A percentile compares a stretch with the other conserved stretches of the same genome.
phyloP scores from a whole-genome alignment of 106 monocot genomes.

The Dendrobium huoshanense region DNA sequence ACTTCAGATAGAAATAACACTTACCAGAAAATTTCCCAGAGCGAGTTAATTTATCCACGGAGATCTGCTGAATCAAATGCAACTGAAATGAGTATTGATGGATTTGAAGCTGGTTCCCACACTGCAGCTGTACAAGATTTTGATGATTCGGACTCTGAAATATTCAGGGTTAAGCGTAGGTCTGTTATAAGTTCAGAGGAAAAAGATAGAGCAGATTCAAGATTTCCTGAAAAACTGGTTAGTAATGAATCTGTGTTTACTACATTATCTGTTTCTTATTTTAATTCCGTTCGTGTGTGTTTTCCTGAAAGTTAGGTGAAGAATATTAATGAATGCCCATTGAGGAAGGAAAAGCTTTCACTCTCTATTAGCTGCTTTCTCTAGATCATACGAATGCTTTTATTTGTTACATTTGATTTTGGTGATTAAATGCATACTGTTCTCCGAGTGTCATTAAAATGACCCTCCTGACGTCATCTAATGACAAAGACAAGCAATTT shows the following conservation, averaged over 20 bases:
- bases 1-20: neutral
- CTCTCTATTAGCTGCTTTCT: too few species aligned
- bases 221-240: slow-evolving; percentile 41
- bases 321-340: too few species aligned
- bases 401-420: too few species aligned
- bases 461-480: too few species aligned
- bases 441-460: too few species aligned
- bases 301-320: neutral
- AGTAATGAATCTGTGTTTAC: neutral
- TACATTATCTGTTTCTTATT: neutral
- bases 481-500: too few species aligned
- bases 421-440: too few species aligned
- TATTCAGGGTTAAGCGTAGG: slow-evolving; percentile 64
- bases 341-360: too few species aligned
- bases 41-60: neutral
- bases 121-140: slow-evolving; percentile 13
- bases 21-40: neutral
- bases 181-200: slow-evolving; percentile 19
- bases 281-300: neutral
- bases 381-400: too few species aligned
- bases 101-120: slow-evolving; percentile 1
- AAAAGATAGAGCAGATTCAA: slow-evolving; percentile 3
- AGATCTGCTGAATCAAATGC: neutral
- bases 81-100: slow-evolving; percentile 4
- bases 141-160: slow-evolving; percentile 57